phyloP scores from a whole-genome alignment of 768 basidiomycete genomes.

The Trametes meyenii region DNA sequence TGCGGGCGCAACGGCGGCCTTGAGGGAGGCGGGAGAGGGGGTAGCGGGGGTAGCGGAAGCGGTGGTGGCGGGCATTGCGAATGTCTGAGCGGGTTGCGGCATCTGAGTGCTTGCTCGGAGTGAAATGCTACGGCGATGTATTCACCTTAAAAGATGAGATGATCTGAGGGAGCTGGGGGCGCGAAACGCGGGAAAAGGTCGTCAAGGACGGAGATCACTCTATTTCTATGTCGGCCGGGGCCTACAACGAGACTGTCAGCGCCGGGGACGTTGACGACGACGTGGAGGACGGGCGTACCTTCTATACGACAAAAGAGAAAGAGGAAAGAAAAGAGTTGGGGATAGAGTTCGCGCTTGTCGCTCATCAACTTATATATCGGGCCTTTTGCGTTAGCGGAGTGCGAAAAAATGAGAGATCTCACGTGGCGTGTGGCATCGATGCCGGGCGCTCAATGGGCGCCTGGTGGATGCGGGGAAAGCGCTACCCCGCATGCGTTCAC shows the following conservation, averaged over 20 bases:
- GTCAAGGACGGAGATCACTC: slow-evolving; percentile 66
- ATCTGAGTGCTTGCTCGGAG: slow-evolving; percentile 13
- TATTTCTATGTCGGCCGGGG: slow-evolving; percentile 47
- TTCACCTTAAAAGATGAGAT: slow-evolving; percentile 31
- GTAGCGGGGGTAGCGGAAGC: slow-evolving; percentile 60
- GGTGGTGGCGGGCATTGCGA: slow-evolving; percentile 82
- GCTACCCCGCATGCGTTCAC: slow-evolving; percentile 12
- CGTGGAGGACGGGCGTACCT: slow-evolving; percentile 29
- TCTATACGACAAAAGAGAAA: slow-evolving; percentile 41
- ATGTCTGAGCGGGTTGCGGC: slow-evolving; percentile 42
- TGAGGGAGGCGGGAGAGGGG: slow-evolving; percentile 71
- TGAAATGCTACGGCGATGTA: slow-evolving; percentile 4
- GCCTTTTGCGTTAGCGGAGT: slow-evolving; percentile 20
- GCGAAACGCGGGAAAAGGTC: slow-evolving; percentile 42
- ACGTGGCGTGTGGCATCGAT: slow-evolving; percentile 25
- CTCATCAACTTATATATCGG: slow-evolving; percentile 31
- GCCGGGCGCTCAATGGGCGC: slow-evolving; percentile 15
- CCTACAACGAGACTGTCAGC: slow-evolving; percentile 35
- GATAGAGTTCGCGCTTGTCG: slow-evolving; percentile 33
- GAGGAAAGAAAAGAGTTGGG: slow-evolving; percentile 42
- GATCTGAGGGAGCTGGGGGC: slow-evolving; percentile 41
- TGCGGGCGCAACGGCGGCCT: slow-evolving; percentile 56
- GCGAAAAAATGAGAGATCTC: slow-evolving; percentile 30
- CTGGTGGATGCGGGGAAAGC: slow-evolving; percentile 21
- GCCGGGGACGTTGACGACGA: slow-evolving; percentile 3